phyloP scores from a whole-genome alignment of 2,329 filamentous ascomycete species.

The Clonostachys byssicola region DNA sequence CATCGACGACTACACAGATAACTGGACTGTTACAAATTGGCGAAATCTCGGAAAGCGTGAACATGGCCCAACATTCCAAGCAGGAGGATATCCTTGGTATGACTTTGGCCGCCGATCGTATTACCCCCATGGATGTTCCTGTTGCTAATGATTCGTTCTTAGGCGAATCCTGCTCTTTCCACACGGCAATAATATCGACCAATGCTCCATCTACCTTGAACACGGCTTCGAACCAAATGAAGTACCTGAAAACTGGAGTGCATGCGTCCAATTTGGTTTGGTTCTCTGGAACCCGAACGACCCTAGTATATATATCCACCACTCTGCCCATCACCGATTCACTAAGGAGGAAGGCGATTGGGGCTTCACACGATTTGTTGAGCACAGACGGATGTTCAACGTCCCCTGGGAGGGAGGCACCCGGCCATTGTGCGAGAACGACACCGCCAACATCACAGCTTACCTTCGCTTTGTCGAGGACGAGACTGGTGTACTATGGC shows the following conservation, averaged over 20 bases:
- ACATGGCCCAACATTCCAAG: constrained; percentile 84
- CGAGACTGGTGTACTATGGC: constrained; percentile 85
- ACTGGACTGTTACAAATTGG: constrained; percentile 89
- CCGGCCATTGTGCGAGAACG: constrained; percentile 73
- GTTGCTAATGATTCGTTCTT: constrained; percentile 10
- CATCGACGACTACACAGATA: constrained; percentile 70
- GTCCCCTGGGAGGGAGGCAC: constrained; percentile 66
- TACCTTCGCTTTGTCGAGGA: constrained; percentile 81
- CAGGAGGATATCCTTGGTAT: constrained; percentile 82
- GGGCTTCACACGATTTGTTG: constrained; percentile 97
- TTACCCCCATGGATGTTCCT: neutral
- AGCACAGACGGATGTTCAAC: constrained; percentile 81
- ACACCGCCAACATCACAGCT: constrained; percentile 74
- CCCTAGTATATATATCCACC: constrained; percentile 77
- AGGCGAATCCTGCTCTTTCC: constrained; percentile 96
- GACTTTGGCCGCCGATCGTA: neutral
- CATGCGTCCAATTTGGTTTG: constrained; percentile 91
- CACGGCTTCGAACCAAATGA: constrained; percentile 77
- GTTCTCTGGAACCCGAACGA: constrained; percentile 94
- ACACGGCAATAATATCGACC: constrained; percentile 89
- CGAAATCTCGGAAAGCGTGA: constrained; percentile 70
- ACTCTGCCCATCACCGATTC: constrained; percentile 89
- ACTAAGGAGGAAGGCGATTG: constrained; percentile 96
- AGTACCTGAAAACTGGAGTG: constrained; percentile 90
- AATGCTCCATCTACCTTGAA: constrained; percentile 92